Percentiles rank a stretch among this genome's conserved stretches.
These are phyloP conservation scores for Rhododendron williamsianum DNA, from an alignment of 148 eudicot species.

Conservation along the genomic window DNA sequence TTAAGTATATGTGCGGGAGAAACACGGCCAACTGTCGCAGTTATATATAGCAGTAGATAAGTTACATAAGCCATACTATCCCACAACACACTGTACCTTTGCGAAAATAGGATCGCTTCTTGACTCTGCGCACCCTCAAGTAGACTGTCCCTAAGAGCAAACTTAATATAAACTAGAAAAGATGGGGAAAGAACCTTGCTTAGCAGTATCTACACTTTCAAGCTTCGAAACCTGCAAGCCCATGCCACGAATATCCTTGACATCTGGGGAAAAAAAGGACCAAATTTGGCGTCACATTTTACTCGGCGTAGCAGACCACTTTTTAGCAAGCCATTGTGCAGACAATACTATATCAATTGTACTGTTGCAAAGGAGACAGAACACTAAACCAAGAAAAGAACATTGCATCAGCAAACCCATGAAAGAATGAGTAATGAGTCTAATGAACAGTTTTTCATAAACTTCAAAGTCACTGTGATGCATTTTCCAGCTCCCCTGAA, in stretches of 20 bases:
- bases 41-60: neutral
- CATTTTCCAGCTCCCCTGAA: neutral
- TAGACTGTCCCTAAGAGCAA: neutral
- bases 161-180: neutral
- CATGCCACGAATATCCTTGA: conserved; percentile 82
- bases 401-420: neutral
- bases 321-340: neutral
- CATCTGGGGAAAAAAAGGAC: conserved; percentile 41
- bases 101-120: neutral
- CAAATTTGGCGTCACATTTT: conserved; percentile 5
- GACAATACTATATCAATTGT: neutral
- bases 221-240: conserved; percentile 91
- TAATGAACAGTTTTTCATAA: neutral
- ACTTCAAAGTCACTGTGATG: neutral
- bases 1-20: neutral
- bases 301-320: neutral
- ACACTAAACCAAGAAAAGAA: neutral
- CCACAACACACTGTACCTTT: neutral
- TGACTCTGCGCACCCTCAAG: neutral
- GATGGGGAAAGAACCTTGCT: conserved; percentile 43
- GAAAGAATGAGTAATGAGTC: too few species aligned
- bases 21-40: neutral
- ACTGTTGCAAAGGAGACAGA: neutral
- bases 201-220: conserved; percentile 50
- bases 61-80: neutral